phyloP scores from a whole-genome alignment of 495 filamentous ascomycete genomes.

The Aspergillus steynii region DNA sequence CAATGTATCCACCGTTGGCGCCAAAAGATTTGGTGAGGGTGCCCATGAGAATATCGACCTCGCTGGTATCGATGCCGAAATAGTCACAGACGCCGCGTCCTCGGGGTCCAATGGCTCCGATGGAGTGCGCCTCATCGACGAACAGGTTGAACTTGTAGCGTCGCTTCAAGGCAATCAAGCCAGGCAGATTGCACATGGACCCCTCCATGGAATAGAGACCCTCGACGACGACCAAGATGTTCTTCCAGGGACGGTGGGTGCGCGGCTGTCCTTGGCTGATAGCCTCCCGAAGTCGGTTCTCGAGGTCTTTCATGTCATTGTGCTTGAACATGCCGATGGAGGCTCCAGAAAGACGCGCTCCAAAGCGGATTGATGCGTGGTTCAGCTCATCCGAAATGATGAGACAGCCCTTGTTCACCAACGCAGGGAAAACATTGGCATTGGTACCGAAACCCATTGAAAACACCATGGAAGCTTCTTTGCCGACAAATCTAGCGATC shows the following conservation, averaged over 20 bases:
- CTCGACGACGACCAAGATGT: constrained; percentile 95
- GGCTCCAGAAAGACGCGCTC: constrained; percentile 88
- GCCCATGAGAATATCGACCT: constrained; percentile 97
- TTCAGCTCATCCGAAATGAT: constrained; percentile 97
- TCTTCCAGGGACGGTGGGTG: constrained; percentile 97
- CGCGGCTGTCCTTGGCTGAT: constrained; percentile 96
- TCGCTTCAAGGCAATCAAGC: constrained; percentile 78
- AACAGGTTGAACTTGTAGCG: constrained; percentile 97
- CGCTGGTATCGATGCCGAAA: constrained; percentile 81
- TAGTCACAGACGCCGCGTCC: constrained; percentile 97
- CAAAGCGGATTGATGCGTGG: constrained; percentile 94
- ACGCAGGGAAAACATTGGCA: constrained; percentile 81
- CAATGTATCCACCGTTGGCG: constrained; percentile 95
- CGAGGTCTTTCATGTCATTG: constrained; percentile 89
- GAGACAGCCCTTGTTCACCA: constrained; percentile 88
- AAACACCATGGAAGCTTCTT: constrained; percentile 92
- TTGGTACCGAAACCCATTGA: constrained; percentile 99
- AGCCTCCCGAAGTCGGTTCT: constrained; percentile 78
- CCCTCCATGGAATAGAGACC: constrained; percentile 99
- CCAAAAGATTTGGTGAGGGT: constrained; percentile 98
- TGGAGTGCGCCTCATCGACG: constrained; percentile 94
- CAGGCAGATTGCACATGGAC: constrained; percentile 94
- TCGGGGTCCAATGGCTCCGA: constrained; percentile 85
- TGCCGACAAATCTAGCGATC: constrained; percentile 88
- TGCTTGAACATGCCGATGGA: constrained; percentile 96